Evolutionary conservation across 192 early-diverging fungal genomes (phyloP).

Genomic region (Linnemannia elongata): DNA sequence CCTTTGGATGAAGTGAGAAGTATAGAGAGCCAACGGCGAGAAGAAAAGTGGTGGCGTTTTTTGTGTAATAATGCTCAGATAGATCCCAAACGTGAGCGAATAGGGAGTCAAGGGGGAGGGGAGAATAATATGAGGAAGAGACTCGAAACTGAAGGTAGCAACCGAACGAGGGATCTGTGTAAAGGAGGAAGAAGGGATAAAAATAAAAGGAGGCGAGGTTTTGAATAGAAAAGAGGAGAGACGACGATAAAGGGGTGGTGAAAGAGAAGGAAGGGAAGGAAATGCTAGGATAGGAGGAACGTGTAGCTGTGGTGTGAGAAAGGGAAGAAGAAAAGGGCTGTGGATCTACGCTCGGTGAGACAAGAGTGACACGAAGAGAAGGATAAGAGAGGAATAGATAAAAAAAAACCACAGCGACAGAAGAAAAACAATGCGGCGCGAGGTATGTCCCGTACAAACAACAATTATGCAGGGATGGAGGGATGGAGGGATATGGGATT

Average conservation of each 20-base stretch:
- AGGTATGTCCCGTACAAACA: background rate
- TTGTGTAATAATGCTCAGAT: background rate
- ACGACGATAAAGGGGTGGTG: background rate
- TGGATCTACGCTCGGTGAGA: background rate
- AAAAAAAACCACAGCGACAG: background rate
- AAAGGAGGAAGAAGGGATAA: background rate
- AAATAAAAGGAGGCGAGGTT: background rate
- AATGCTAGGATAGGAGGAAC: background rate
- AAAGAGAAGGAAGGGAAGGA: background rate
- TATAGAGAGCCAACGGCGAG: background rate
- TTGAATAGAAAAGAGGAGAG: background rate
- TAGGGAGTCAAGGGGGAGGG: background rate
- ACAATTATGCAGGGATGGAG: background rate
- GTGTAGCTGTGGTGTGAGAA: background rate
- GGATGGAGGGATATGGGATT: background rate
- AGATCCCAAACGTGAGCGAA: background rate
- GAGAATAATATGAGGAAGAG: background rate
- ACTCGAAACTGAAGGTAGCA: slow-evolving; percentile 4
- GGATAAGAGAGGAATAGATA: background rate
- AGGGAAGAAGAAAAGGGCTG: background rate
- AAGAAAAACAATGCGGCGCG: background rate
- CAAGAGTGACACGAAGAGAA: too few relatives aligned
- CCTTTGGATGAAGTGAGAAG: background rate
- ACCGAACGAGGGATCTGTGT: background rate
- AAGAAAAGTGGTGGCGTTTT: background rate